These are phyloP conservation scores for Lathyrus oleraceus DNA, from an alignment of 306 rosid genomes.

Conservation along the genomic window DNA sequence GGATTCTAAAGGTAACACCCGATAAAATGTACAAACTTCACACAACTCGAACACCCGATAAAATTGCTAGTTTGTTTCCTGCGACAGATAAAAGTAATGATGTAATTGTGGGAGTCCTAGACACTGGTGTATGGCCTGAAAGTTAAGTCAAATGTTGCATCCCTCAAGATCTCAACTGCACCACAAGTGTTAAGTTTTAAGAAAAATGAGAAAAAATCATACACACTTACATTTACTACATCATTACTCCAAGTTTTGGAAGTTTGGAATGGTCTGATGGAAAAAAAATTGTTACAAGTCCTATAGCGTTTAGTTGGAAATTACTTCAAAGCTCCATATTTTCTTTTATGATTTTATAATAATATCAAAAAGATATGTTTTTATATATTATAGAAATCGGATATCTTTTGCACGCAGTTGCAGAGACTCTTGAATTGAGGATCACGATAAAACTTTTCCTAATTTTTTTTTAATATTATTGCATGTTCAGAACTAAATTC, in stretches of 20 bases:
- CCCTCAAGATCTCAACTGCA: conserved; percentile 51
- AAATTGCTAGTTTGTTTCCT: not conserved
- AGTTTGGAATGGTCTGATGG: conserved; percentile 79
- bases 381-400: too few species aligned
- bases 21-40: conserved; percentile 62
- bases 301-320: conserved; percentile 42
- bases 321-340: not conserved
- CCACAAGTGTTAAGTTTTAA: conserved; percentile 57
- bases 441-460: too few species aligned
- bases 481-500: too few species aligned
- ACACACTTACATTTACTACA: conserved; percentile 47
- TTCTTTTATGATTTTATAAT: not conserved
- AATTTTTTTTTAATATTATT: too few species aligned
- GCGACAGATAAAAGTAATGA: conserved; percentile 40
- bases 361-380: too few species aligned
- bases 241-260: conserved; percentile 45
- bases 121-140: conserved; percentile 85
- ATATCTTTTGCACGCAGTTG: too few species aligned
- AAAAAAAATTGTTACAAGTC: conserved; percentile 60
- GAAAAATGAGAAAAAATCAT: conserved; percentile 64
- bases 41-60: conserved; percentile 75
- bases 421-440: too few species aligned
- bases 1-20: conserved; percentile 37
- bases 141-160: conserved; percentile 39
- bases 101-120: conserved; percentile 59